Evolutionary conservation across 179 eudicot genomes (phyloP), one percentile per base, ranked within the genome.

Genomic region (Spergularia azorica): DNA sequence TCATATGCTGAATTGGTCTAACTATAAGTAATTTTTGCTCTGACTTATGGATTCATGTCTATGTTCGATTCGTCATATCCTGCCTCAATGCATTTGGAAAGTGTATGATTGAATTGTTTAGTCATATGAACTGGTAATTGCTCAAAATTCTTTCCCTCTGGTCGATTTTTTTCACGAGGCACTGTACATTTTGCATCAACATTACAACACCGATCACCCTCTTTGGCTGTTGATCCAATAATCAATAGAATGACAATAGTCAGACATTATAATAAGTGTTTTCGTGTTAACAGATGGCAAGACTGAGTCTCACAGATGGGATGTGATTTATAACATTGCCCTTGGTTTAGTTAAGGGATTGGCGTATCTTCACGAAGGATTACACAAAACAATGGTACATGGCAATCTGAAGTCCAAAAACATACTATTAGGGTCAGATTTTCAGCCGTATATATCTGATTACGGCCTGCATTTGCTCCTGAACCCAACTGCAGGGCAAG

Each of bases 351-450:
- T 84, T 10, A 81, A 79, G 82, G 99, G 94, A 64, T 20, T 95
- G 52, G 86, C 89, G 50, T 85, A 90, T 84, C 97, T 95, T 56
- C 99, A 95, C 65, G 80, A 88, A 11, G 89, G 88, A 26, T 64
- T 89, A 70, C 88, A 82, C 57, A 89, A 77, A 73, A 95, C 95
- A 10, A 72, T 95, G 70, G 79, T 90, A 63, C 99, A 95, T 69
- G 99, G 99, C 63, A 95, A 95, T 82, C 89, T 95, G 70, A 95
- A 91, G 83, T 90, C 97, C 2, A 88, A 88, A 78, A 95, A 95
- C 70, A 72, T 95, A 59, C 83, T 89, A 8, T 79, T 95, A 76
- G 91, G 89, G 58, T 68, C 76, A 9, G 83, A 88, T 67, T 79
- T 72, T 50, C 85, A 86, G 60, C 90, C 97, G 1, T 84, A 70